Evolutionary conservation across 2,329 filamentous ascomycete species (phyloP), one percentile per base, ranked within the genome.

Genomic region (Paraphoma sp.): DNA sequence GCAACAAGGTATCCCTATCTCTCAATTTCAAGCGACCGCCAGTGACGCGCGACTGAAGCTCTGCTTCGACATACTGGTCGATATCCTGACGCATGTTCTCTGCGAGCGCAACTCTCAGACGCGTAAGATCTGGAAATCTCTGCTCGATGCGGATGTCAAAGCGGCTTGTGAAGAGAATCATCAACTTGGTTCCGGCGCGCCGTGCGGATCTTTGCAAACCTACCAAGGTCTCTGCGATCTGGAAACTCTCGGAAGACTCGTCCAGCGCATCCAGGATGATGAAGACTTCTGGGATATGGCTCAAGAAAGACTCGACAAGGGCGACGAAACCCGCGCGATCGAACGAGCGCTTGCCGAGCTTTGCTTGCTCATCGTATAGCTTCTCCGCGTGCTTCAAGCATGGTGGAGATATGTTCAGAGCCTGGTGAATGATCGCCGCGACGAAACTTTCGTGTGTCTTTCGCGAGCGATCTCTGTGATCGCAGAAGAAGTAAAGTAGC

Each of bases 11-110:
- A 23, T 23, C 33, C 6, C n/a, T 38, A n/a, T 38, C 33, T 38
- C 33, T 38, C 33, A 38, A 38, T n/a, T 38, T 38, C 33, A 38
- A 8, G 53, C 45, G 14, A 56, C 17, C n/a, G 33, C 46, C 11
- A 10, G 16, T 12, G 12, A 52, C 16, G n/a, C 48, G 30, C 5
- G 18, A 12, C 14, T 48, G n/a, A 12, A 51, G 31, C 18, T 51
- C 33, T 9, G 14, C 14, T 10, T 28, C 40, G 12, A 53, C 44
- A 28, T 29, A 53, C 16, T 49, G 44, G 16, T 53, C 54, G 23
- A 57, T 45, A 53, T 53, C 45, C n/a, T 48, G 14, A 6, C 29
- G 30, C 29, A 45, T 53, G 23, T 53, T 53, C 11, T 53, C 49
- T 18, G 49, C 45, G 30, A 57, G 38, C 4, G 45, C 18, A 11